A percentile compares a stretch with the other conserved stretches of the same genome.
Conservation (phyloP, 2,329 filamentous ascomycete species). For the Xylogone sp. region DNA sequence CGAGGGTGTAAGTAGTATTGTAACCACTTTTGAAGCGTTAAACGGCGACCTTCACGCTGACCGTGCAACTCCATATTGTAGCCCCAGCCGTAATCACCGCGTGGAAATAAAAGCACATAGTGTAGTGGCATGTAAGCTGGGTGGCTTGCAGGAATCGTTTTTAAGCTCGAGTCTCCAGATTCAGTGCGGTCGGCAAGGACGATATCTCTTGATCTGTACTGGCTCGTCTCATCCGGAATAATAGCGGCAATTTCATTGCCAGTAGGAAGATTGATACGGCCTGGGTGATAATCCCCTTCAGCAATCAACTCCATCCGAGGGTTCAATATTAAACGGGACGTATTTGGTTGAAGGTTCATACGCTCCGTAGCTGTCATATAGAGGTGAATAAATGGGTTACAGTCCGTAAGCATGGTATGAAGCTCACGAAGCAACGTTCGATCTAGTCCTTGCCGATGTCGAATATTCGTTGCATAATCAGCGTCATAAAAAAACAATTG, state of each 20-base stretch:
- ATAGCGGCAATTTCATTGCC: neutral
- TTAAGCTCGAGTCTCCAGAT: neutral
- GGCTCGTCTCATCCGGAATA: neutral
- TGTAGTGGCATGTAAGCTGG: neutral
- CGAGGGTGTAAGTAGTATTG: neutral
- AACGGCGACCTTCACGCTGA: neutral
- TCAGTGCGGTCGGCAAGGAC: neutral
- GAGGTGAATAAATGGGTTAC: neutral
- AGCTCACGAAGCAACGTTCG: neutral
- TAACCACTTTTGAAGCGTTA: neutral
- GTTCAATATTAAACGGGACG: neutral
- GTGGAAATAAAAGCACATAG: neutral
- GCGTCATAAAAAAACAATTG: conserved; percentile 4
- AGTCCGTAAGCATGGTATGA: neutral
- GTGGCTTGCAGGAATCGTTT: neutral
- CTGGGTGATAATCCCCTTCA: neutral
- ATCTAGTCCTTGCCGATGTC: neutral
- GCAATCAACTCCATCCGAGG: neutral
- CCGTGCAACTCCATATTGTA: neutral
- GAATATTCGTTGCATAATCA: neutral
- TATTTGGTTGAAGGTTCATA: neutral
- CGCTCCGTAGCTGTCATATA: conserved; percentile 1
- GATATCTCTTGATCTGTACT: neutral
- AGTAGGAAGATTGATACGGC: neutral
- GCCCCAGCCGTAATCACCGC: neutral